Percentiles rank a stretch among this genome's conserved stretches.
Evolutionary conservation across 1,284 basidiomycete genomes (phyloP).

Genomic region (Ceratobasidium sp.): DNA sequence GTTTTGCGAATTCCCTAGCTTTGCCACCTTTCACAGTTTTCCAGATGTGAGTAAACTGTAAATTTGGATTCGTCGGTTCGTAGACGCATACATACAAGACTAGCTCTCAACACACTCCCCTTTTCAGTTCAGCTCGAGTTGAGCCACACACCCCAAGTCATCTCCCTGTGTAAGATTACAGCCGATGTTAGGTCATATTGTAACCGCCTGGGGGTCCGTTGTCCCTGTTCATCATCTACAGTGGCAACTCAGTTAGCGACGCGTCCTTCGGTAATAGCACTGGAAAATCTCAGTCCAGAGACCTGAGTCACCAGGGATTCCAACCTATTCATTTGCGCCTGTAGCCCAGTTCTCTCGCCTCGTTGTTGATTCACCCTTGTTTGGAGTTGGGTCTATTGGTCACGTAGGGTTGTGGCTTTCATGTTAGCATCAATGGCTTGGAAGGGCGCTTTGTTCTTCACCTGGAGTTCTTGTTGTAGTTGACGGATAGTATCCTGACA

Average conservation of each 20-base stretch:
- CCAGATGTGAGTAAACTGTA: too few species aligned
- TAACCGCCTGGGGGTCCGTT: not conserved
- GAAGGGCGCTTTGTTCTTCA: not conserved
- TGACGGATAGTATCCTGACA: not conserved
- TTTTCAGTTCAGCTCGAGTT: too few species aligned
- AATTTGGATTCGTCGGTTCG: too few species aligned
- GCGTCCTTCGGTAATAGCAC: not conserved
- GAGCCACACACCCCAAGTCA: too few species aligned
- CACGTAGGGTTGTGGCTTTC: not conserved
- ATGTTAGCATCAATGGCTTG: not conserved
- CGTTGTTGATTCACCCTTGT: not conserved
- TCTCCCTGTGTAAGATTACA: not conserved
- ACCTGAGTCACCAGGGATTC: not conserved
- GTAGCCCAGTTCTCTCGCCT: not conserved
- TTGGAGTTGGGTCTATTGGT: not conserved
- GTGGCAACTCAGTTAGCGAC: not conserved
- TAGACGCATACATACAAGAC: too few species aligned
- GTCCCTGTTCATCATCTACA: constrained; percentile 12
- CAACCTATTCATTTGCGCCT: not conserved
- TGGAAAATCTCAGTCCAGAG: not conserved
- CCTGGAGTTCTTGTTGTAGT: not conserved
- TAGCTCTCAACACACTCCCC: too few species aligned
- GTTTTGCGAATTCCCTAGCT: too few species aligned
- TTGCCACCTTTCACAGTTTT: too few species aligned
- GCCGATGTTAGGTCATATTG: not conserved